Percentiles rank a stretch among this genome's conserved stretches.
Conservation (phyloP, 2,329 filamentous ascomycete genomes). For the Colletotrichum magnum region DNA sequence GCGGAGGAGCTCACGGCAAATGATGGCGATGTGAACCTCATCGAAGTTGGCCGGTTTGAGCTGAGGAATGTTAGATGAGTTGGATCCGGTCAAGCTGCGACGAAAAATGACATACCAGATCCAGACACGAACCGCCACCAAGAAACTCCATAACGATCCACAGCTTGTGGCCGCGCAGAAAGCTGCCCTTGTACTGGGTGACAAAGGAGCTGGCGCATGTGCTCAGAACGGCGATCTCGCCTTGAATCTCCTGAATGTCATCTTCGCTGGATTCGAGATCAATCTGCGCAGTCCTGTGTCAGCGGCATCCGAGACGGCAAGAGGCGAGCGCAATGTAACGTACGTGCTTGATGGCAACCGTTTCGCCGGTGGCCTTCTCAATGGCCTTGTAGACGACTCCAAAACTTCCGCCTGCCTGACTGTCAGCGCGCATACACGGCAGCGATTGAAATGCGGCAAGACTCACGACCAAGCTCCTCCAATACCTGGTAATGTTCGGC, state of each 20-base stretch:
- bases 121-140: conserved; percentile 93
- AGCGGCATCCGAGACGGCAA: background rate
- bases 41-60: conserved; percentile 91
- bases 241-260: conserved; percentile 97
- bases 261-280: conserved; percentile 99
- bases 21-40: conserved; percentile 92
- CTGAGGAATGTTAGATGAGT: conserved; percentile 62
- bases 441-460: background rate
- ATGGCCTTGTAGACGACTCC: conserved; percentile 98
- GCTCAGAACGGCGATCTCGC: conserved; percentile 94
- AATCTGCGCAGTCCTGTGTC: conserved; percentile 71
- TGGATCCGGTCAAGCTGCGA: conserved; percentile 32
- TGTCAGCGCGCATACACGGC: conserved; percentile 23
- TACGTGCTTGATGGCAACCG: conserved; percentile 97
- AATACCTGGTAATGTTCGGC: conserved; percentile 93
- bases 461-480: conserved; percentile 94
- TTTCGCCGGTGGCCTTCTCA: conserved; percentile 89
- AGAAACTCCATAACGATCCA: conserved; percentile 99
- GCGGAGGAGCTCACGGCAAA: conserved; percentile 90
- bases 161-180: conserved; percentile 94
- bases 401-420: conserved; percentile 85
- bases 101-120: conserved; percentile 76
- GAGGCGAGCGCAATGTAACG: conserved; percentile 51
- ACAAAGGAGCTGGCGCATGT: conserved; percentile 95
- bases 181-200: conserved; percentile 96